Percentiles rank a stretch among this genome's conserved stretches.
These are phyloP conservation scores for Heterobasidion annosum DNA, from an alignment of 1,284 basidiomycete species.

Conservation along the genomic window DNA sequence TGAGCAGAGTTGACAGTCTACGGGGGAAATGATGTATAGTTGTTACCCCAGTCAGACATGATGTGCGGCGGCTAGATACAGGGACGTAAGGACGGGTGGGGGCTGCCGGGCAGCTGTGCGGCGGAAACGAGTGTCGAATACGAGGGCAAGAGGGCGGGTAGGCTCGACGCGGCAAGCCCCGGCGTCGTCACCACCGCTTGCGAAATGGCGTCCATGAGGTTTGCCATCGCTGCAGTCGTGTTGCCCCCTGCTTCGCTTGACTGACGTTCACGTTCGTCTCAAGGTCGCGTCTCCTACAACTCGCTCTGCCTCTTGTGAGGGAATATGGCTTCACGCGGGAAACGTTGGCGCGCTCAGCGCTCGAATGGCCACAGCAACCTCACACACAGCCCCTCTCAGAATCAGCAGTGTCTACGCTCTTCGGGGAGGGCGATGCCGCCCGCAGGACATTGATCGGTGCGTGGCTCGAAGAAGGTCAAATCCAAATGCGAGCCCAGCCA, in stretches of 20 bases:
- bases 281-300: slow-evolving; percentile 33
- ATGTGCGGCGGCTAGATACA: slow-evolving; percentile 2
- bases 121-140: neutral
- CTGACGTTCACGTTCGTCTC: too few relatives aligned
- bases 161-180: slow-evolving; percentile 3
- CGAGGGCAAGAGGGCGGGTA: neutral
- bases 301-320: slow-evolving; percentile 52
- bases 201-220: neutral
- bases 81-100: slow-evolving; percentile 11
- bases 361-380: slow-evolving; percentile 37
- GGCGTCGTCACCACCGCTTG: neutral
- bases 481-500: slow-evolving; percentile 32
- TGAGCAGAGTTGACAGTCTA: neutral
- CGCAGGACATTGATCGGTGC: slow-evolving; percentile 52
- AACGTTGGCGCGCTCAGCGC: slow-evolving; percentile 56
- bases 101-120: slow-evolving; percentile 10
- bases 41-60: slow-evolving; percentile 39
- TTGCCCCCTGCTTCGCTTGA: neutral
- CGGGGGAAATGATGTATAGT: neutral
- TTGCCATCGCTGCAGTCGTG: neutral
- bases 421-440: slow-evolving; percentile 61
- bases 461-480: slow-evolving; percentile 62
- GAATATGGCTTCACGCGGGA: slow-evolving; percentile 66
- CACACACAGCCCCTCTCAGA: slow-evolving; percentile 58
- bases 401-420: slow-evolving; percentile 59